Evolutionary conservation across 1,284 basidiomycete species (phyloP).

Genomic region (Ganoderma boninense): DNA sequence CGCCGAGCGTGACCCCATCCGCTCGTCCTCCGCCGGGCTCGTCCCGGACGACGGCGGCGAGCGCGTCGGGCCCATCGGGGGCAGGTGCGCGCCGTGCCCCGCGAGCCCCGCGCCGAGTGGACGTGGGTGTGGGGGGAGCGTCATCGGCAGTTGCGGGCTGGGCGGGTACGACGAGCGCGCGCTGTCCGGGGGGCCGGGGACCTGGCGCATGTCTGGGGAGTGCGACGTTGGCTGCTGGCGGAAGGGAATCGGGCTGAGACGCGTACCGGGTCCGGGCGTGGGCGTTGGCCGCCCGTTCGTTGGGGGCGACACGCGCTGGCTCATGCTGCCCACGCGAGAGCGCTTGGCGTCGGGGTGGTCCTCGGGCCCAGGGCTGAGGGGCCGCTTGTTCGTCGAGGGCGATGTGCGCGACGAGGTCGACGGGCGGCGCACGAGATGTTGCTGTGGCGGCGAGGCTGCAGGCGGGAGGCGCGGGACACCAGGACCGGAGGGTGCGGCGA

Average conservation of each 20-base stretch:
- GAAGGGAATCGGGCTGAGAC: constrained; percentile 80
- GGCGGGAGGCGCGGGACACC: constrained; percentile 19
- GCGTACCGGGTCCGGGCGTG: constrained; percentile 62
- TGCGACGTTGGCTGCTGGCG: constrained; percentile 64
- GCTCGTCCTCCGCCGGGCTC: constrained; percentile 57
- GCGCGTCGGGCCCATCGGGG: constrained; percentile 53
- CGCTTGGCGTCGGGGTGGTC: constrained; percentile 67
- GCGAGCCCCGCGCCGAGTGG: constrained; percentile 64
- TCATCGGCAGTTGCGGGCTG: constrained; percentile 61
- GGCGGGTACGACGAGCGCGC: constrained; percentile 51
- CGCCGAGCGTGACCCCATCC: constrained; percentile 40
- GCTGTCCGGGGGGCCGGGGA: constrained; percentile 38
- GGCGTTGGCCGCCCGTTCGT: constrained; percentile 47
- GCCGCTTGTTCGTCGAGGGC: constrained; percentile 57
- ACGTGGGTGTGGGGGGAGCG: constrained; percentile 75
- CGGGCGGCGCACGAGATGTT: constrained; percentile 32
- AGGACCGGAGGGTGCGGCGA: constrained; percentile 32
- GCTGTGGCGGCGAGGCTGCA: constrained; percentile 33
- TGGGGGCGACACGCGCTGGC: constrained; percentile 60
- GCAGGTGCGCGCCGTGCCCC: constrained; percentile 25
- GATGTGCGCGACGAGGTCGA: constrained; percentile 40
- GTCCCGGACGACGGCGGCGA: constrained; percentile 56
- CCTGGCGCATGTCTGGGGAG: constrained; percentile 68
- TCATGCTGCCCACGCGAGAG: constrained; percentile 63
- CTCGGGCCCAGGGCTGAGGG: constrained; percentile 70